Percentiles rank a stretch among this genome's conserved stretches.
Evolutionary conservation across 768 basidiomycete genomes (phyloP).

Genomic region (Cystobasidiopsis lactophilus): DNA sequence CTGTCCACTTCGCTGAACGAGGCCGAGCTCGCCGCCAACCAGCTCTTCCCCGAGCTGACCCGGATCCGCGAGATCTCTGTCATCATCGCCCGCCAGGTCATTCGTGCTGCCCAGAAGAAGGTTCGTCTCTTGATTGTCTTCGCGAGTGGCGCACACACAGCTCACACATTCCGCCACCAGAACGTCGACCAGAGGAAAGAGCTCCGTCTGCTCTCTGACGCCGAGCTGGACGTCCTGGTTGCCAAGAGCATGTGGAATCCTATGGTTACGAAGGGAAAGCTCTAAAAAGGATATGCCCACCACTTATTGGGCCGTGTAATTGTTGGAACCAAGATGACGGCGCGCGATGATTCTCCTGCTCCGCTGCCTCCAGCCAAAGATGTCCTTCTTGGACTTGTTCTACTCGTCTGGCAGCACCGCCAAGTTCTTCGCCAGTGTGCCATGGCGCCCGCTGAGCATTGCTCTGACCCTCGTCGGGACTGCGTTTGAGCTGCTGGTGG

Average conservation of each 20-base stretch:
- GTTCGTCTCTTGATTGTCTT: neutral
- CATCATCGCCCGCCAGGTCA: conserved; percentile 48
- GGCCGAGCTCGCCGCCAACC: conserved; percentile 42
- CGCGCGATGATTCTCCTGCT: too few species aligned
- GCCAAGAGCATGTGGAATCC: conserved; percentile 16
- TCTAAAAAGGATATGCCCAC: too few species aligned
- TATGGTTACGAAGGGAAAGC: conserved; percentile 3
- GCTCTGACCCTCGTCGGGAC: too few species aligned
- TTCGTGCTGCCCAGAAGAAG: conserved; percentile 55
- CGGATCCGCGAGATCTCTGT: conserved; percentile 66
- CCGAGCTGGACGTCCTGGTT: conserved; percentile 14
- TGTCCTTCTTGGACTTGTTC: too few species aligned
- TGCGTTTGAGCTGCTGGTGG: too few species aligned
- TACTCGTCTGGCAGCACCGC: too few species aligned
- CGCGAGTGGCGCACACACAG: conserved; percentile 1
- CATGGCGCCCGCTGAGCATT: too few species aligned
- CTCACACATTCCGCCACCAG: conserved; percentile 4
- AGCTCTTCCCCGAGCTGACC: conserved; percentile 65
- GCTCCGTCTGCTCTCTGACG: conserved; percentile 10
- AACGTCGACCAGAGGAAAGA: conserved; percentile 16
- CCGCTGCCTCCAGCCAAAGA: too few species aligned
- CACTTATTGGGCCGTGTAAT: too few species aligned
- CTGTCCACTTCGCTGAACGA: conserved; percentile 48
- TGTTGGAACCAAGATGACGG: too few species aligned
- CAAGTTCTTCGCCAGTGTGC: too few species aligned